These are phyloP conservation scores for Lepiota venenata DNA, from an alignment of 768 basidiomycete species.

Conservation along the genomic window DNA sequence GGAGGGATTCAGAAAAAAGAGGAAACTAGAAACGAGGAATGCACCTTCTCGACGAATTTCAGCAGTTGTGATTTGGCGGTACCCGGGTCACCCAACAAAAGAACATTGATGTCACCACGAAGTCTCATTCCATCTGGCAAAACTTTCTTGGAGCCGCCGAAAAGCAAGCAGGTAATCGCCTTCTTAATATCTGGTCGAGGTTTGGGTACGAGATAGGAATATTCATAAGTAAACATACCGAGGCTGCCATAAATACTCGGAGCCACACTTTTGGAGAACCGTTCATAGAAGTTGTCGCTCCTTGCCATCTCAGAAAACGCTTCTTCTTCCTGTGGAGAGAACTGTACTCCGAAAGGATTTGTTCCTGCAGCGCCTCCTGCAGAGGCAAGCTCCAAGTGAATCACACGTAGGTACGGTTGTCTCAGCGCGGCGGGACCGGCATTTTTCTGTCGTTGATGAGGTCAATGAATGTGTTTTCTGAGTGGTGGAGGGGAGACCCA, in stretches of 20 bases:
- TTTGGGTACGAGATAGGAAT: slow-evolving; percentile 3
- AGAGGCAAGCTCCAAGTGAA: slow-evolving; percentile 89
- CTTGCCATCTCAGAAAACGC: slow-evolving; percentile 92
- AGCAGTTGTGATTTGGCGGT: slow-evolving; percentile 97
- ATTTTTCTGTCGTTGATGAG: slow-evolving; percentile 50
- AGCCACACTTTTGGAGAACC: slow-evolving; percentile 90
- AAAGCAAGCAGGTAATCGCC: slow-evolving; percentile 91
- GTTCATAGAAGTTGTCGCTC: slow-evolving; percentile 87
- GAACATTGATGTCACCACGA: slow-evolving; percentile 96
- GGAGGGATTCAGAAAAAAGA: background rate
- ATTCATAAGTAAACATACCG: slow-evolving; percentile 43
- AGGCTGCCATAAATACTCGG: slow-evolving; percentile 96
- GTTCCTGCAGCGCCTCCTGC: slow-evolving; percentile 68
- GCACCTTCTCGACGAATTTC: slow-evolving; percentile 96
- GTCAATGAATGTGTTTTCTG: background rate
- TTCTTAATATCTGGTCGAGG: slow-evolving; percentile 88
- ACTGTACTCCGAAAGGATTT: slow-evolving; percentile 85
- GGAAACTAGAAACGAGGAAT: background rate
- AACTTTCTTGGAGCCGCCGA: slow-evolving; percentile 96
- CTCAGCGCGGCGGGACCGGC: slow-evolving; percentile 87
- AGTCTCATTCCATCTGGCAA: slow-evolving; percentile 96
- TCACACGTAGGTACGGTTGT: slow-evolving; percentile 89
- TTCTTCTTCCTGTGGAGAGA: slow-evolving; percentile 95
- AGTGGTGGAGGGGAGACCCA: slow-evolving; percentile 30
- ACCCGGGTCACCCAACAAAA: slow-evolving; percentile 95